These are phyloP conservation scores for Diplogelasinospora grovesii DNA, from an alignment of 495 filamentous ascomycete genomes.

Conservation along the genomic window DNA sequence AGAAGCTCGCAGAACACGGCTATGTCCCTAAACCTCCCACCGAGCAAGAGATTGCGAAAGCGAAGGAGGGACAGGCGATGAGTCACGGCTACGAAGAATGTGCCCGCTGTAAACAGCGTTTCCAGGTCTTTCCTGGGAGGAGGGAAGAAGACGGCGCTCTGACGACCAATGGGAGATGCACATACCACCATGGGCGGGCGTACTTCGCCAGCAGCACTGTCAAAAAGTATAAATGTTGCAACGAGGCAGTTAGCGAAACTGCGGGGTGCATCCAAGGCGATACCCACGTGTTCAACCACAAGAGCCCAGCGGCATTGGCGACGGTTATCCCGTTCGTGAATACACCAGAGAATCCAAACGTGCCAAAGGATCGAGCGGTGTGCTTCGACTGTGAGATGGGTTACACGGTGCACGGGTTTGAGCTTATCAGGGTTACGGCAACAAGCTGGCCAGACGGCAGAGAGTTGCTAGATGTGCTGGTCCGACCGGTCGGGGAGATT, in stretches of 20 bases:
- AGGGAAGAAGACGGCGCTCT: conserved; percentile 72
- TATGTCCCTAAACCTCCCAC: conserved; percentile 66
- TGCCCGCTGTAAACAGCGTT: conserved; percentile 76
- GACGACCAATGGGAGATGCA: conserved; percentile 68
- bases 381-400: conserved; percentile 97
- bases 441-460: conserved; percentile 76
- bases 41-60: conserved; percentile 40
- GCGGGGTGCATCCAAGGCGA: conserved; percentile 62
- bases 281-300: conserved; percentile 84
- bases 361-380: conserved; percentile 45
- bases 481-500: conserved; percentile 74
- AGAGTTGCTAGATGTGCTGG: conserved; percentile 73
- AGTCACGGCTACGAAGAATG: conserved; percentile 77
- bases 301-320: conserved; percentile 67
- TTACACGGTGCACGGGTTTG: conserved; percentile 79
- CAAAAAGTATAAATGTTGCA: conserved; percentile 72
- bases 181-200: conserved; percentile 64
- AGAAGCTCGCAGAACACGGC: conserved; percentile 56
- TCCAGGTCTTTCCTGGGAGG: conserved; percentile 88
- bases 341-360: conserved; percentile 58
- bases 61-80: conserved; percentile 55
- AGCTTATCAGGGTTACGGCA: conserved; percentile 82
- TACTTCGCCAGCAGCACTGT: conserved; percentile 46
- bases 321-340: conserved; percentile 68
- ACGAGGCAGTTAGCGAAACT: conserved; percentile 58